phyloP scores from a whole-genome alignment of 1,284 basidiomycete genomes.

The Ganoderma leucocontextum region DNA sequence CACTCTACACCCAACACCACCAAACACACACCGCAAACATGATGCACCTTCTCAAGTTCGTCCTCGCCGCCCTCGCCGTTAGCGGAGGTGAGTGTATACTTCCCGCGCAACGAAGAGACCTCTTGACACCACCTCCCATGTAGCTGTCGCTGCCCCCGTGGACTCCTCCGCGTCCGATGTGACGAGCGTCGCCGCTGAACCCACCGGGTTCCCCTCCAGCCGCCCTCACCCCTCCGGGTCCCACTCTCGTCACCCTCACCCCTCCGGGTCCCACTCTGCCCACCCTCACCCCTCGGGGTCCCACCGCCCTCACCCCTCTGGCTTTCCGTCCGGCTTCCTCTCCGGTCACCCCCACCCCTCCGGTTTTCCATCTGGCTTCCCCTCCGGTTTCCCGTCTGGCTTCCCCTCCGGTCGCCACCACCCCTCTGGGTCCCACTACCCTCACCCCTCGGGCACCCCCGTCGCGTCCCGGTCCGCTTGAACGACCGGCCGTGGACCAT shows the following conservation, averaged over 20 bases:
- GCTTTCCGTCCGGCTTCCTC: no score
- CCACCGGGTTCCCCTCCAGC: not conserved
- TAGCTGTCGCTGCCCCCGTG: not conserved
- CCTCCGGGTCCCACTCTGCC: not conserved
- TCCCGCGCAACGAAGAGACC: no score
- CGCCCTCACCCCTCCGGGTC: not conserved
- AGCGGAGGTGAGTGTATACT: not conserved
- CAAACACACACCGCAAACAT: not conserved
- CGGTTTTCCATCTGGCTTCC: no score
- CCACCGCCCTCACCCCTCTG: no score
- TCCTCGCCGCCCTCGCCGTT: conserved; percentile 1
- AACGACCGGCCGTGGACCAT: no score
- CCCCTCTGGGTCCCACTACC: no score
- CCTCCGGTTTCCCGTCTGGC: no score
- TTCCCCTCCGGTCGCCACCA: no score
- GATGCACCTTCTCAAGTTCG: not conserved
- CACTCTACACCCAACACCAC: not conserved
- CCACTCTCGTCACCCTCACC: not conserved
- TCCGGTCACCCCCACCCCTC: no score
- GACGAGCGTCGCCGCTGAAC: not conserved
- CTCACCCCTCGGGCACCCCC: no score
- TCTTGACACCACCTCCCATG: not conserved
- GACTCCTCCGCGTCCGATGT: not conserved
- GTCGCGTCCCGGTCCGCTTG: no score
- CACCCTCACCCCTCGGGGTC: no score